Base-by-base conservation (phyloP, 306 rosid genomes). In the Erythrophleum fordii region DNA sequence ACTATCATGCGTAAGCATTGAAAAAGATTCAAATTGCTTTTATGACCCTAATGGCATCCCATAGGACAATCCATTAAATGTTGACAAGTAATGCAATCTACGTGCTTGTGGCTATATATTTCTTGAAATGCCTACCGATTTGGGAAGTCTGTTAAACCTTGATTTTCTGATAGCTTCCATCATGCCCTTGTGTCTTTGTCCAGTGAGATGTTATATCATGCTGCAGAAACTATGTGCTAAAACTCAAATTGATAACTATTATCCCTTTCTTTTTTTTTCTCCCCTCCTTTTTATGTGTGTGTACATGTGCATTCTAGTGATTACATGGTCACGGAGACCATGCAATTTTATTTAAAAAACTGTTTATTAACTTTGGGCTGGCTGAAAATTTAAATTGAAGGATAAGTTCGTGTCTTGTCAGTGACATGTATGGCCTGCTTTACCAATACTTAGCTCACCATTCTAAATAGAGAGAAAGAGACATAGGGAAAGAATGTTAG, bases 1-100 rank as follows among this genome's bases (percentile, higher is more conserved):
- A n/a, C 10, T 73, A 22, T 65, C 20, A 29, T 83, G 62, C 49
- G 12, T 58, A 6, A 52, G 48, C 48, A 49, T 53, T 46, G 34
- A 22, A 42, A 55, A 71, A 41, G 0, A n/a, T 35, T 60, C 70
- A 35, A 79, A 11, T 72, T 66, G 29, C 17, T 49, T 56, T 76
- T 71, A 55, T 71, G 71, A 44, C 56, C 45, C 48, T 71, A 71
- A 46, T 59, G 5, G 23, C 77, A 16, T 72, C 26, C 22, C n/a
- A 37, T 76, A 46, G 77, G 49, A 77, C 29, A 61, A 60, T 22
- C 29, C 70, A 29, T 77, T 58, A 80, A 68, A 45, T 75, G 82
- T 29, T 35, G 34, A 17, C 25, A 11, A 25, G 52, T 41, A 31
- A 46, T 25, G 45, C 71, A 67, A 34, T 69, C 8, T 70, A 60